Conservation (phyloP, 2,329 filamentous ascomycete genomes). For the Curvularia spicifera region DNA sequence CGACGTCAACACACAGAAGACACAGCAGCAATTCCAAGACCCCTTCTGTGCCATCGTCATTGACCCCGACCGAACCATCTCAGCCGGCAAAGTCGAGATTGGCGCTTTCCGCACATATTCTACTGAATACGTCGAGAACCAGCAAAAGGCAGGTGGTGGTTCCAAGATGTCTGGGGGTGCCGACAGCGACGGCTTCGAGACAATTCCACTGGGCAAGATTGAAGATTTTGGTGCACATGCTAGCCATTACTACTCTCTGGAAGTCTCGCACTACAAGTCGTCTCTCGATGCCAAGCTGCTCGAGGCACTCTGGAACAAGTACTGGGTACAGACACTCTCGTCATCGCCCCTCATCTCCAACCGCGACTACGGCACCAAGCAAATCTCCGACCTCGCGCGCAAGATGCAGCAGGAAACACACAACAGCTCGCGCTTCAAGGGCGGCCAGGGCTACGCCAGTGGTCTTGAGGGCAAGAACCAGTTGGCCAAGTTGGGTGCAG, state of each 20-base stretch:
- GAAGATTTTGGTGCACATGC: constrained; percentile 95
- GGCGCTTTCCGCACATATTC: constrained; percentile 95
- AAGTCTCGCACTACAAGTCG: constrained; percentile 94
- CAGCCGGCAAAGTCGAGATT: constrained; percentile 93
- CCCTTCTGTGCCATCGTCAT: constrained; percentile 96
- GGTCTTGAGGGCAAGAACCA: constrained; percentile 41
- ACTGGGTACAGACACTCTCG: constrained; percentile 96
- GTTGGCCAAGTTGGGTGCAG: constrained; percentile 65
- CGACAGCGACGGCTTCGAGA: constrained; percentile 69
- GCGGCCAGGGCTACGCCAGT: constrained; percentile 14
- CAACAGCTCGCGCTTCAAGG: constrained; percentile 45
- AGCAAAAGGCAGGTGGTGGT: constrained; percentile 49
- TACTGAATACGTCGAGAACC: constrained; percentile 63
- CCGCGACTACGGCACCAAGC: constrained; percentile 89
- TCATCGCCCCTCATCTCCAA: constrained; percentile 90
- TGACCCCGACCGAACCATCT: constrained; percentile 94
- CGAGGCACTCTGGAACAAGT: constrained; percentile 96
- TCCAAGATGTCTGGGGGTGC: constrained; percentile 38
- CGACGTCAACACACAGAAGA: constrained; percentile 85
- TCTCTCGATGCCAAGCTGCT: constrained; percentile 86
- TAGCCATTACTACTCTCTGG: constrained; percentile 86
- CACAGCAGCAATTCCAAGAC: constrained; percentile 84
- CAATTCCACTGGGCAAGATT: constrained; percentile 89
- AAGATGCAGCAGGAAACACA: constrained; percentile 75
- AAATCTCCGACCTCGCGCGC: constrained; percentile 84